phyloP scores from a whole-genome alignment of 495 filamentous ascomycete genomes.

The Penicillium argentinense region DNA sequence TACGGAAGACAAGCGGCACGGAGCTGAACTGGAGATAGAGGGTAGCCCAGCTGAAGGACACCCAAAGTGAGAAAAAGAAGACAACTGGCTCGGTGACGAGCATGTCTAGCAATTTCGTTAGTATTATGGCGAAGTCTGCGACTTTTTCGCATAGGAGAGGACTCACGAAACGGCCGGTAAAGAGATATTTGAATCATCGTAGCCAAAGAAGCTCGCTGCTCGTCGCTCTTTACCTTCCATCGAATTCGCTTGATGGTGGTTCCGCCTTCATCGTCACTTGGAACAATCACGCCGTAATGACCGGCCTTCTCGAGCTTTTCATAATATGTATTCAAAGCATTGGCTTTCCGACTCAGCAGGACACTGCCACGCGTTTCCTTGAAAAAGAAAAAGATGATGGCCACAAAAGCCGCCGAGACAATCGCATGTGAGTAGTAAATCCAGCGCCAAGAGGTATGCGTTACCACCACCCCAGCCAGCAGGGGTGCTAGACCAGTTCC shows the following conservation, averaged over 20 bases:
- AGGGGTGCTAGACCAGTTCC: slow-evolving; percentile 84
- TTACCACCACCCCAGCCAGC: slow-evolving; percentile 66
- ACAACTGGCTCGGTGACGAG: slow-evolving; percentile 90
- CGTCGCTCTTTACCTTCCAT: slow-evolving; percentile 84
- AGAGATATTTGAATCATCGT: slow-evolving; percentile 74
- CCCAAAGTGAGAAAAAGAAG: slow-evolving; percentile 93
- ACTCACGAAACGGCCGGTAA: slow-evolving; percentile 72
- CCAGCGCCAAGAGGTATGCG: slow-evolving; percentile 77
- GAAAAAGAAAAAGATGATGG: slow-evolving; percentile 65
- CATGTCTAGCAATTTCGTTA: slow-evolving; percentile 47
- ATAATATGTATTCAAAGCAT: slow-evolving; percentile 75
- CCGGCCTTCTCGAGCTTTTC: slow-evolving; percentile 67
- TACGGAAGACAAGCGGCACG: slow-evolving; percentile 74
- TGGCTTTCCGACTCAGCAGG: slow-evolving; percentile 75
- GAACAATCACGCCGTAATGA: slow-evolving; percentile 60
- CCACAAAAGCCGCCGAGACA: slow-evolving; percentile 60
- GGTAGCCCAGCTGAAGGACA: slow-evolving; percentile 85
- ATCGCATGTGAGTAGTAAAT: slow-evolving; percentile 87
- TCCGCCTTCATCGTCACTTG: slow-evolving; percentile 25
- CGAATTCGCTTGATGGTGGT: slow-evolving; percentile 59
- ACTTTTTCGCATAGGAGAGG: not conserved
- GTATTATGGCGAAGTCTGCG: not conserved
- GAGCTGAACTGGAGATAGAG: slow-evolving; percentile 81
- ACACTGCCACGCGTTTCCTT: slow-evolving; percentile 84
- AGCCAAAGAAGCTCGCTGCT: slow-evolving; percentile 66